Evolutionary conservation across 1,284 basidiomycete genomes (phyloP).

Genomic region (Psilocybe mexicana): DNA sequence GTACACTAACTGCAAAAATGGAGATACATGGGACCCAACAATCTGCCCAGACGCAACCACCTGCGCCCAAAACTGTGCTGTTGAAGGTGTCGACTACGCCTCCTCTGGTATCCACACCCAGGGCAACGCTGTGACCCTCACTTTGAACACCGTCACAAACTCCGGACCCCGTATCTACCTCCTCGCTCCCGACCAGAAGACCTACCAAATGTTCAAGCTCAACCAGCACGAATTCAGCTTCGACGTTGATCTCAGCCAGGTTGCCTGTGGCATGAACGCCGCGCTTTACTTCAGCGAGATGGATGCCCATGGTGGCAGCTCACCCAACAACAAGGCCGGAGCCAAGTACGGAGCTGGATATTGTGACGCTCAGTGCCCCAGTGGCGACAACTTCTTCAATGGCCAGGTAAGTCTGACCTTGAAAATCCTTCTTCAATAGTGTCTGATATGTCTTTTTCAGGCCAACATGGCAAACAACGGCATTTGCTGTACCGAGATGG

Average conservation of each 20-base stretch:
- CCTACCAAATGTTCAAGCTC: constrained; percentile 53
- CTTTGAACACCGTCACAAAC: constrained; percentile 50
- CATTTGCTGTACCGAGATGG: constrained; percentile 54
- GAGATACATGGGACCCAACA: constrained; percentile 49
- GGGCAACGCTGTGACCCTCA: constrained; percentile 48
- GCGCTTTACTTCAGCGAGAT: constrained; percentile 51
- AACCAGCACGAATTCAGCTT: constrained; percentile 59
- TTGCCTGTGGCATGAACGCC: constrained; percentile 58
- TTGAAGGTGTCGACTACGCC: constrained; percentile 59
- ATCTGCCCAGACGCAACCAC: constrained; percentile 49
- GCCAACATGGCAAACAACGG: constrained; percentile 36
- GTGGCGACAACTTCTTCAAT: constrained; percentile 55
- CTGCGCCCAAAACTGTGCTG: constrained; percentile 53
- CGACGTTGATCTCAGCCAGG: constrained; percentile 56
- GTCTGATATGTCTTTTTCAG: constrained; percentile 1
- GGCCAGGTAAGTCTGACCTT: constrained; percentile 39
- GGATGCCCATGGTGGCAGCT: constrained; percentile 51
- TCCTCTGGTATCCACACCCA: constrained; percentile 31
- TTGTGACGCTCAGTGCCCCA: constrained; percentile 55
- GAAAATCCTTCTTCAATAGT: not conserved
- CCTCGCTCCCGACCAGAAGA: constrained; percentile 40
- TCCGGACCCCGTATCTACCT: constrained; percentile 60
- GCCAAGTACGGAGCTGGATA: constrained; percentile 56
- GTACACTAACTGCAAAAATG: constrained; percentile 58
- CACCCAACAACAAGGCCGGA: constrained; percentile 51